Percentiles rank a stretch among this genome's conserved stretches.
phyloP scores from a whole-genome alignment of 345 rosid species.

The Anastatica hierochuntica region DNA sequence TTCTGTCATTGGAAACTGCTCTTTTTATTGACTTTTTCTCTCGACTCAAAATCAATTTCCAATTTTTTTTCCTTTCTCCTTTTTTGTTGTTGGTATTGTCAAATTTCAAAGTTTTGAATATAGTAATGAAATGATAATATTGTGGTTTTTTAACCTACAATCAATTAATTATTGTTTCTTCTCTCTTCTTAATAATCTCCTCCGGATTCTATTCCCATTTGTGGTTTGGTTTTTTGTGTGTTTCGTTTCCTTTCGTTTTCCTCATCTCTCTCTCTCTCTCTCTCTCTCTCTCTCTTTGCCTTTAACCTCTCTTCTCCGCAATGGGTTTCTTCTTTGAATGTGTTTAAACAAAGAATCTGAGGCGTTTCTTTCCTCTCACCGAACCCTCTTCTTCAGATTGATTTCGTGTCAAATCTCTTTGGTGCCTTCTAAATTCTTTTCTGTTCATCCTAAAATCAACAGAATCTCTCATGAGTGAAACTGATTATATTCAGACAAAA shows the following conservation, averaged over 20 bases:
- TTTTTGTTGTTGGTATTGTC: neutral
- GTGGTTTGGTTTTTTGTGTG: neutral
- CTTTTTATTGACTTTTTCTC: constrained; percentile 13
- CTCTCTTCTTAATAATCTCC: neutral
- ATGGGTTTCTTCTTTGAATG: constrained; percentile 14
- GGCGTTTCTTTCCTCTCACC: too few species aligned
- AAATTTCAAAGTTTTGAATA: neutral
- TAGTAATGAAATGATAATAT: neutral
- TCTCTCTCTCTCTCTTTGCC: too few species aligned
- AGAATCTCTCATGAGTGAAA: neutral
- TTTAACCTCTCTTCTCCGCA: constrained; percentile 14
- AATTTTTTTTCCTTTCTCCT: too few species aligned
- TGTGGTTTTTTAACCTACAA: too few species aligned
- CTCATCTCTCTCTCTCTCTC: constrained; percentile 1
- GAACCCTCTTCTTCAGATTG: too few species aligned
- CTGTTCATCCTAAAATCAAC: neutral
- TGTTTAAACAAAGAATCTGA: constrained; percentile 7
- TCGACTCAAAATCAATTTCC: neutral
- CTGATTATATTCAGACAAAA: neutral
- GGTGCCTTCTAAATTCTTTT: too few species aligned
- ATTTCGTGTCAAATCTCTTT: too few species aligned
- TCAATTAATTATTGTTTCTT: too few species aligned
- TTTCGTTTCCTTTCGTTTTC: constrained; percentile 20
- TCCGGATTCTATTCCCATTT: constrained; percentile 21
- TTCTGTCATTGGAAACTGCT: constrained; percentile 19